These are phyloP conservation scores for Pseudomonodictys pantanalensis DNA, from an alignment of 495 filamentous ascomycete species.

Conservation along the genomic window DNA sequence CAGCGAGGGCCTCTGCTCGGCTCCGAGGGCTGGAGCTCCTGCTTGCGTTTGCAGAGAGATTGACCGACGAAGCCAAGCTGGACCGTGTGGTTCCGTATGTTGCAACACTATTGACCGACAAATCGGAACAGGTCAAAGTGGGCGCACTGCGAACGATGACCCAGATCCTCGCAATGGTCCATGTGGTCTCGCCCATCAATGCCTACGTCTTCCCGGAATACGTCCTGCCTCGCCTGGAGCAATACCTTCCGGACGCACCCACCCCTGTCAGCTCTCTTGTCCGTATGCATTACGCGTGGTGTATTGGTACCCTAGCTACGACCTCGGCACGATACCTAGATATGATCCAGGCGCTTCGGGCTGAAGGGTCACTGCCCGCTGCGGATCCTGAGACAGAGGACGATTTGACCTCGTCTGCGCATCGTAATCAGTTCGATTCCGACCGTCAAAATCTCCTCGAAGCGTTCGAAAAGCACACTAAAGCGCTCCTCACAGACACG, in stretches of 20 bases:
- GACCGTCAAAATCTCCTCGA: conserved; percentile 72
- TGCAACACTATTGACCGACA: conserved; percentile 75
- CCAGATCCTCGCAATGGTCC: conserved; percentile 82
- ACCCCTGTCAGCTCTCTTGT: conserved; percentile 62
- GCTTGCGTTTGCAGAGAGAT: conserved; percentile 82
- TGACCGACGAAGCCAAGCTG: conserved; percentile 95
- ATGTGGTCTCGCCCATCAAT: conserved; percentile 87
- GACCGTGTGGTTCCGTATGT: conserved; percentile 92
- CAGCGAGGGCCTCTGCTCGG: conserved; percentile 78
- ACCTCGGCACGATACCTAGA: conserved; percentile 82
- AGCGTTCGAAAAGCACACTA: conserved; percentile 83
- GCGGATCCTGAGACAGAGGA: conserved; percentile 79
- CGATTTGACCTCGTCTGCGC: conserved; percentile 54
- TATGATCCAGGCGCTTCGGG: conserved; percentile 81
- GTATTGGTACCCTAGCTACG: conserved; percentile 86
- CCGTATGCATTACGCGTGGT: conserved; percentile 87
- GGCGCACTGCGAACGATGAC: conserved; percentile 81
- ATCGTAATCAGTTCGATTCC: conserved; percentile 79
- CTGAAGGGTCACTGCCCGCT: conserved; percentile 76
- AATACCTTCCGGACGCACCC: conserved; percentile 59
- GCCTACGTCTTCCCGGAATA: conserved; percentile 95
- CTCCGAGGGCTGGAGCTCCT: conserved; percentile 90
- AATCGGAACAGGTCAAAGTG: conserved; percentile 75
- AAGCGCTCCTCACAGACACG: conserved; percentile 79
- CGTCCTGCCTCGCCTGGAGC: conserved; percentile 77